A percentile compares a stretch with the other conserved stretches of the same genome.
Conservation (phyloP, 2,329 filamentous ascomycete species). For the Pseudocercospora musae region DNA sequence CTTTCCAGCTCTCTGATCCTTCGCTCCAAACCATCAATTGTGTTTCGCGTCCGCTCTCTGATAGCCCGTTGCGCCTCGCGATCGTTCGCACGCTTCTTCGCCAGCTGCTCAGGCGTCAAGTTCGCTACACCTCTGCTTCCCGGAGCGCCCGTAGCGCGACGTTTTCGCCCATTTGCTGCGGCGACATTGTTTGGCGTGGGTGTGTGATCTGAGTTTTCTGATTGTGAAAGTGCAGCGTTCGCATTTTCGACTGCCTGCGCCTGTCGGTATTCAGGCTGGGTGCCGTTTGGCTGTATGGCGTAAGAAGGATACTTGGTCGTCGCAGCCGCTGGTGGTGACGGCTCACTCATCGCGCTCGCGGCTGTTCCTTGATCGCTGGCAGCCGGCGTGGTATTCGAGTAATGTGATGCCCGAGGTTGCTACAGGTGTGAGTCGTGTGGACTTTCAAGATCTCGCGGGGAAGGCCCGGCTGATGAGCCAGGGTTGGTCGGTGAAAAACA, state of each 20-base stretch:
- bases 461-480: background rate
- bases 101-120: slow-evolving; percentile 81
- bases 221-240: slow-evolving; percentile 25
- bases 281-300: background rate
- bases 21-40: slow-evolving; percentile 71
- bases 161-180: slow-evolving; percentile 30
- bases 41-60: slow-evolving; percentile 73
- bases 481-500: background rate
- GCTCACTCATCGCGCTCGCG: background rate
- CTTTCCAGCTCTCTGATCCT: slow-evolving; percentile 72
- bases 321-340: background rate
- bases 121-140: slow-evolving; percentile 72
- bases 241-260: slow-evolving; percentile 45
- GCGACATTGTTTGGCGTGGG: slow-evolving; percentile 20
- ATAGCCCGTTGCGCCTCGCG: slow-evolving; percentile 84
- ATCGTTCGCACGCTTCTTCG: slow-evolving; percentile 87
- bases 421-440: background rate
- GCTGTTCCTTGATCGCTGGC: background rate
- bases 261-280: slow-evolving; percentile 35
- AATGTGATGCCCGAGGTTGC: background rate
- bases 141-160: slow-evolving; percentile 36
- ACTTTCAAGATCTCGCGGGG: background rate
- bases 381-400: background rate
- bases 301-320: background rate
- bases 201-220: slow-evolving; percentile 12